Evolutionary conservation across 2,329 filamentous ascomycete species (phyloP), one percentile per base, ranked within the genome.

Genomic region (Cercospora sp.): DNA sequence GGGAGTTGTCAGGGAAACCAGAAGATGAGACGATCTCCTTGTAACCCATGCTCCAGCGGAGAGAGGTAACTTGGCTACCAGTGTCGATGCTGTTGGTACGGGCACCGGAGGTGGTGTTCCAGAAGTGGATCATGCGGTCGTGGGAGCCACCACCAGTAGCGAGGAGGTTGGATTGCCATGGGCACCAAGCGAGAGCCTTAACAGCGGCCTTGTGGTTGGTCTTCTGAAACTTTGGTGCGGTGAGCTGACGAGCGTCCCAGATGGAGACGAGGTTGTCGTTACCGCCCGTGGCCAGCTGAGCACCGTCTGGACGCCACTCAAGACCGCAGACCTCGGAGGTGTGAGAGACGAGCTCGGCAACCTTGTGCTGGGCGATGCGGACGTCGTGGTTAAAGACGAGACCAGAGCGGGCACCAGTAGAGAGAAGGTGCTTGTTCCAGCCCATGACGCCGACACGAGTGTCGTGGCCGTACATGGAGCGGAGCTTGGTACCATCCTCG

Each of bases 201-300:
- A 99, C 94, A 55, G 95, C 95, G 66, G 95, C 95, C 82, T 95
- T 95, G 87, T 99, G 95, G 87, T 99, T 99, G 78, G 94, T 97
- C 90, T 99, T 99, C 82, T 93, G 95, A 86, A 98, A 98, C 84
- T 98, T 98, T 80, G 95, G 95, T 9, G 96, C 94, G 18, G 89
- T 90, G 69, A 99, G 87, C 8, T 93, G 95, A 61, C 95, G 93
- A 66, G 95, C 94, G 81, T 99, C 95, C 95, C 95, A 99, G 83
- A 99, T 99, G 77, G 92, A 96, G 74, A 99, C 95, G 65, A 99
- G 87, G 86, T 99, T 99, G 87, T 99, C 95, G 78, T 99, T 99
- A 80, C 94, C 95, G 77, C 95, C 95, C 65, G 95, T 98, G 63
- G 95, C 95, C 69, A 99, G 91, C 85, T 98, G 95, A 63, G 94